Conservation (phyloP, 2,329 filamentous ascomycete genomes). For the Nectriaceae sp. region DNA sequence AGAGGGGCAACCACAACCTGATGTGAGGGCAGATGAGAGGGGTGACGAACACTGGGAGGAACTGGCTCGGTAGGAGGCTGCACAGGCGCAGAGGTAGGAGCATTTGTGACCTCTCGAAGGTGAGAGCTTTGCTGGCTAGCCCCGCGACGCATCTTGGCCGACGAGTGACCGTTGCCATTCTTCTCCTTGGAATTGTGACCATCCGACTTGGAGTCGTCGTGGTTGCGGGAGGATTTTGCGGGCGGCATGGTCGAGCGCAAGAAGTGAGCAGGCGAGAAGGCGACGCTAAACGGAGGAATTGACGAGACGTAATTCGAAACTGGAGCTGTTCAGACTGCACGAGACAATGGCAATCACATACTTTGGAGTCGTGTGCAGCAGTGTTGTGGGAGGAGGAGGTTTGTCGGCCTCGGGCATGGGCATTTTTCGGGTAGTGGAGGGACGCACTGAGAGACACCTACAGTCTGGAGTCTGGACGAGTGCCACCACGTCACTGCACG, state of each 20-base stretch:
- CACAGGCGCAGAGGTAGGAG: slow-evolving; percentile 35
- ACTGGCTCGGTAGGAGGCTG: slow-evolving; percentile 31
- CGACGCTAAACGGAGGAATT: slow-evolving; percentile 8
- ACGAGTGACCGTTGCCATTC: slow-evolving; percentile 43
- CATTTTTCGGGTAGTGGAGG: slow-evolving; percentile 13
- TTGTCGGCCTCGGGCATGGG: slow-evolving; percentile 23
- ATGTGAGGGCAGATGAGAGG: slow-evolving; percentile 3
- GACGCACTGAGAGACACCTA: slow-evolving; percentile 8
- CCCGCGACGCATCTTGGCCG: slow-evolving; percentile 57
- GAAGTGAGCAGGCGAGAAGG: slow-evolving; percentile 1
- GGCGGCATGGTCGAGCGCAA: slow-evolving; percentile 42
- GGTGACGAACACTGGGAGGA: slow-evolving; percentile 36
- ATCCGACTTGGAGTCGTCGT: slow-evolving; percentile 50
- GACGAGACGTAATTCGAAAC: background rate
- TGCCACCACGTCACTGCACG: slow-evolving; percentile 9
- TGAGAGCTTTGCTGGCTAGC: slow-evolving; percentile 52
- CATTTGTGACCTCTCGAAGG: slow-evolving; percentile 46
- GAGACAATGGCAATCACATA: background rate
- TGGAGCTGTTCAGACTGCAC: background rate
- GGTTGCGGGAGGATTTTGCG: slow-evolving; percentile 46
- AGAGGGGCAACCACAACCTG: background rate
- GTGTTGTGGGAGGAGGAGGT: slow-evolving; percentile 13
- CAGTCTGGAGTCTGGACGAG: slow-evolving; percentile 1
- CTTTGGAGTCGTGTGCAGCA: background rate
- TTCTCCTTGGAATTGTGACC: slow-evolving; percentile 46